phyloP scores from a whole-genome alignment of 2,329 filamentous ascomycete genomes.

The Clonostachys byssicola region DNA sequence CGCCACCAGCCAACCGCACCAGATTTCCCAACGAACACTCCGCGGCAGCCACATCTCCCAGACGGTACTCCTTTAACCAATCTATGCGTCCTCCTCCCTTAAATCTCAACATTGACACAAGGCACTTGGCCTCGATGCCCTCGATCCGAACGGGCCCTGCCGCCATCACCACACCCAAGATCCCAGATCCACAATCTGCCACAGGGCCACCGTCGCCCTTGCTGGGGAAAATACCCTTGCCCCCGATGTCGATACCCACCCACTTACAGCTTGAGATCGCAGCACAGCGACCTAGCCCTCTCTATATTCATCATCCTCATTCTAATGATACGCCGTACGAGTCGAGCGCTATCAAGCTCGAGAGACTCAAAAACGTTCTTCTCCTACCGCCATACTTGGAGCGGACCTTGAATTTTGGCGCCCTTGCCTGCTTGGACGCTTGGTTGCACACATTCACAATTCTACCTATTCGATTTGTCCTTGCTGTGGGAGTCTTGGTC shows the following conservation, averaged over 20 bases:
- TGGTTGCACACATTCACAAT: conserved; percentile 98
- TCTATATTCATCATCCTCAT: conserved; percentile 61
- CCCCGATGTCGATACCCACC: conserved; percentile 63
- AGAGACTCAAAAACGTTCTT: conserved; percentile 85
- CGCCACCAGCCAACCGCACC: conserved; percentile 42
- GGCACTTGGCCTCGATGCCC: conserved; percentile 6
- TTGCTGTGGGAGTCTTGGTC: conserved; percentile 71
- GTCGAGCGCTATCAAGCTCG: conserved; percentile 86
- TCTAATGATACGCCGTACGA: conserved; percentile 71
- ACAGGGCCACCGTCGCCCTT: conserved; percentile 38
- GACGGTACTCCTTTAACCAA: conserved; percentile 47
- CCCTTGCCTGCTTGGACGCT: conserved; percentile 86
- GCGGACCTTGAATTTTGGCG: conserved; percentile 80
- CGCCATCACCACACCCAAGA: conserved; percentile 6
- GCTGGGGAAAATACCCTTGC: conserved; percentile 52
- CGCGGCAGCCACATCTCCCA: conserved; percentile 21
- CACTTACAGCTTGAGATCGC: conserved; percentile 62
- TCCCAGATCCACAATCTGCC: not conserved
- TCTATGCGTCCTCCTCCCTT: conserved; percentile 35
- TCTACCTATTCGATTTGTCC: conserved; percentile 80
- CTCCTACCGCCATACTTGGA: conserved; percentile 79
- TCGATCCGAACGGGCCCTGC: conserved; percentile 14
- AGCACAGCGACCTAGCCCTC: conserved; percentile 55
- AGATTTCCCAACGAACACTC: conserved; percentile 17
- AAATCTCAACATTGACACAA: conserved; percentile 31